These are phyloP conservation scores for Heliosperma pusillum DNA, from an alignment of 148 eudicot species.

Conservation along the genomic window DNA sequence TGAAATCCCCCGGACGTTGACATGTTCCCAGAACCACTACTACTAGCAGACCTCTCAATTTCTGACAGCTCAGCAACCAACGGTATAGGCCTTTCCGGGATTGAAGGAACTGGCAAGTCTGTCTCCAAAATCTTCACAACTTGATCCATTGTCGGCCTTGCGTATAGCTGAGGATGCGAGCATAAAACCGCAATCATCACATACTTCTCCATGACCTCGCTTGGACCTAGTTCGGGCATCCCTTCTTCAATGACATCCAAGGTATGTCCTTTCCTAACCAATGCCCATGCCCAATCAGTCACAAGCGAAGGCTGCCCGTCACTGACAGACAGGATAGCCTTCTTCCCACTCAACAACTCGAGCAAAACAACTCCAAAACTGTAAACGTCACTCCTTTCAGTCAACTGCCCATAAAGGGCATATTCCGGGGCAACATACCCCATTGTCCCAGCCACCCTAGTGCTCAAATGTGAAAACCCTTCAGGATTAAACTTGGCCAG, in stretches of 20 bases:
- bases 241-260: constrained; percentile 64
- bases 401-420: constrained; percentile 80
- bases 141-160: constrained; percentile 93
- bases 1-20: constrained; percentile 59
- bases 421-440: constrained; percentile 94
- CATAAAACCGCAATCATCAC: constrained; percentile 76
- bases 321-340: constrained; percentile 47
- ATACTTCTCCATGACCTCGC: constrained; percentile 70
- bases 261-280: constrained; percentile 58
- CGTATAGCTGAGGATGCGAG: constrained; percentile 84
- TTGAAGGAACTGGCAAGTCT: constrained; percentile 55
- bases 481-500: constrained; percentile 81
- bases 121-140: constrained; percentile 78
- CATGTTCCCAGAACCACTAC: constrained; percentile 62
- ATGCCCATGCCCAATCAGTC: constrained; percentile 89
- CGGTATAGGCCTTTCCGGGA: constrained; percentile 78
- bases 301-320: constrained; percentile 59
- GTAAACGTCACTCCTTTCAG: constrained; percentile 83
- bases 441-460: constrained; percentile 88
- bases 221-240: constrained; percentile 56
- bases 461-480: constrained; percentile 83
- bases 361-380: constrained; percentile 83
- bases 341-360: constrained; percentile 83
- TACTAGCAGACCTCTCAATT: constrained; percentile 70
- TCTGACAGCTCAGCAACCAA: constrained; percentile 51